Base-by-base conservation (phyloP, 2,329 filamentous ascomycete genomes). In the Leptographium procerum region DNA sequence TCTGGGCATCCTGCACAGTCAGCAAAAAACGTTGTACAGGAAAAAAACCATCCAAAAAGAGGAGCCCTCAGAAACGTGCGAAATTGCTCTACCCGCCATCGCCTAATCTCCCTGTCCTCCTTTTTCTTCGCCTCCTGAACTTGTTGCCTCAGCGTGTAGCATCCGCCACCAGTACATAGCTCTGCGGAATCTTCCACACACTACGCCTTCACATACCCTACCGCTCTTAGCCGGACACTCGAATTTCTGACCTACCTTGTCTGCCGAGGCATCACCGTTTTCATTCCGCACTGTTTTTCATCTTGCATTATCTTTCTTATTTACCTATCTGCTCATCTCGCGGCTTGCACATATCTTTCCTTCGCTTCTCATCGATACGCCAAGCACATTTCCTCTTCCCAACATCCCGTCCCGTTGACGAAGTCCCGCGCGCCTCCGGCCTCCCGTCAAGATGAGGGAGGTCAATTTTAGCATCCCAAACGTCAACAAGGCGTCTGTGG, bases 391-490 rank as follows among this genome's bases (percentile, higher is more conserved):
- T 4, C 19, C 40, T 8, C 16, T 3, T n/a, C 40, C 19, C 9
- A 28, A 26, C 26, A 31, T 31, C 48, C 7, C 24, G 36, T 19
- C 36, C 14, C 36, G 40, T 51, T 51, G 48, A 51, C 24, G 26
- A 43, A 16, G 40, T 43, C 16, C n/a, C 40, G 40, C 40, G 40
- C 19, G 40, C 40, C 26, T 16, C 11, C 47, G 26, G 24, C 40
- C 60, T 24, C 33, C 31, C 50, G 16, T 34, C 57, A 59, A 16
- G 75, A 99, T 99, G 94, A 89, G 94, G 78, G 94, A 99, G 83
- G 91, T 96, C 77, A 97, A 97, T 76, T 97, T 97, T 77, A 96
- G 91, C 77, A 96, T 97, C 72, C 92, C 94, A 57, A 96, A 94
- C 81, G 91, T 95, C 82, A 97, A 97, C 77, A 97, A 97, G 87